These are phyloP conservation scores for Amanita pallidorosea DNA, from an alignment of 768 basidiomycete species.

Conservation along the genomic window DNA sequence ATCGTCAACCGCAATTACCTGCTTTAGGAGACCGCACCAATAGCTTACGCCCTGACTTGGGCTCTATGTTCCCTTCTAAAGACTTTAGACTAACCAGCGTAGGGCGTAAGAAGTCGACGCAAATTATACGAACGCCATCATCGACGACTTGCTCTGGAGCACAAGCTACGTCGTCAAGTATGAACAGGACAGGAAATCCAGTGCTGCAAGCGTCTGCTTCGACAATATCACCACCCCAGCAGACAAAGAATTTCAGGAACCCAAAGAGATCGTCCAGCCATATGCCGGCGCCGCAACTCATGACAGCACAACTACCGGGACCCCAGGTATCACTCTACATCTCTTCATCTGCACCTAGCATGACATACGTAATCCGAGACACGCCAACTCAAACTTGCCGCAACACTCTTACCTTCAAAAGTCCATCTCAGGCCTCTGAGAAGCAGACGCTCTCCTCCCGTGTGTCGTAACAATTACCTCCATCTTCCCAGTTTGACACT, in stretches of 20 bases:
- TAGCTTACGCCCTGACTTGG: neutral
- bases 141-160: neutral
- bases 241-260: neutral
- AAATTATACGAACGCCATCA: neutral
- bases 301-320: neutral
- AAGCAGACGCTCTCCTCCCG: conserved; percentile 12
- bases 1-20: neutral
- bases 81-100: neutral
- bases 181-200: neutral
- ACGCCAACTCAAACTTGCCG: neutral
- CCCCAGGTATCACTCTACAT: neutral
- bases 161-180: neutral
- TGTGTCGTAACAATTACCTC: conserved; percentile 6
- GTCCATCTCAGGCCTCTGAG: conserved; percentile 4
- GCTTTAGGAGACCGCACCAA: neutral
- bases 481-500: neutral
- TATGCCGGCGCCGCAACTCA: neutral
- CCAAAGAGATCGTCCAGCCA: neutral
- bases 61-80: neutral
- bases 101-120: neutral
- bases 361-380: neutral
- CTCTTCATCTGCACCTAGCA: neutral
- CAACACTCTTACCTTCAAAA: conserved; percentile 4
- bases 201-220: neutral
- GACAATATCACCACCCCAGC: neutral